Evolutionary conservation across 176 grass and related monocot genomes (phyloP), one percentile per base, ranked within the genome.

Genomic region (Oryza coarctata): DNA sequence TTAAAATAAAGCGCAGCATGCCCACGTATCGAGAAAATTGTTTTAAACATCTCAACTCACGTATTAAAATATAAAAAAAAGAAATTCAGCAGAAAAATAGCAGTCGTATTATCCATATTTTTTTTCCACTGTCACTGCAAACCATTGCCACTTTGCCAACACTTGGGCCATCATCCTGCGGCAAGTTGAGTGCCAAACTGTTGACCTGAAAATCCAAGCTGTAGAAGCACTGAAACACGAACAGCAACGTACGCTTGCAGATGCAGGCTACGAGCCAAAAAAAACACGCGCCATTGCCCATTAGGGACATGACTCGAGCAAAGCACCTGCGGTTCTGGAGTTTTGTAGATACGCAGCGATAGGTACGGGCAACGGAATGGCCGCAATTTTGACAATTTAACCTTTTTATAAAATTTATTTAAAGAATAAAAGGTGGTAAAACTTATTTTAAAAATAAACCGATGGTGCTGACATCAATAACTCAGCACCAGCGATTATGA

Each of bases 321-420:
- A 4, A 55, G 50, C 50, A 22, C 50, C 18, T 55, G 18, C 50
- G 9, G 13, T 50, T 66, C 43, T 7, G 29, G 6, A 31, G 29
- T 9, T 64, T 39, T 43, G 7, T 62, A 84, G 68, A 68, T 84
- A 30, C 75, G 69, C 35, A 29, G 31, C 1, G 69, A 86, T 44
- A 45, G n/a, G 9, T 36, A 79, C 45, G 65, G 33, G 20, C 66
- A 20, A 67, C 58, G 6, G 57, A 71, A 55, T 4, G 57, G 47
- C 14, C 3, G 7, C n/a, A n/a, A n/a, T n/a, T n/a, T n/a, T n/a
- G n/a, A n/a, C n/a, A n/a, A n/a, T n/a, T n/a, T n/a, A n/a, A n/a
- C n/a, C n/a, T n/a, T n/a, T n/a, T n/a, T n/a, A n/a, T n/a, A n/a
- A n/a, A n/a, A n/a, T n/a, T n/a, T n/a, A n/a, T n/a, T n/a, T n/a